phyloP scores from a whole-genome alignment of 805 yeast genomes.

The Ogataea pini region DNA sequence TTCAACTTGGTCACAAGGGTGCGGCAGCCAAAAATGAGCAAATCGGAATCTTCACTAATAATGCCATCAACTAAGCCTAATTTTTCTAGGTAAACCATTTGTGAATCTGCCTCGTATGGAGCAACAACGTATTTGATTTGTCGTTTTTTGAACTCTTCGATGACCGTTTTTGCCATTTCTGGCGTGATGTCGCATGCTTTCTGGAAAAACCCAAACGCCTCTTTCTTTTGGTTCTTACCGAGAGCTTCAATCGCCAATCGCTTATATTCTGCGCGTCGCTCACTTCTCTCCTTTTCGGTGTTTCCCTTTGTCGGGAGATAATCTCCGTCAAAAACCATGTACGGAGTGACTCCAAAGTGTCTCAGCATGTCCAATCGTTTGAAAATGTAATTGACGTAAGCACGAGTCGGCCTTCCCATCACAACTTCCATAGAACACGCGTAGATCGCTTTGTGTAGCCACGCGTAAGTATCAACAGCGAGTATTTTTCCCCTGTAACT shows the following conservation, averaged over 20 bases:
- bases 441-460: constrained; percentile 88
- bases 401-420: constrained; percentile 65
- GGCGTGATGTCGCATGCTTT: constrained; percentile 88
- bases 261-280: constrained; percentile 57
- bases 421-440: constrained; percentile 85
- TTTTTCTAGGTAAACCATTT: constrained; percentile 85
- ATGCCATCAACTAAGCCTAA: constrained; percentile 78
- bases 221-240: constrained; percentile 51
- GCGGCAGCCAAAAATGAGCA: constrained; percentile 83
- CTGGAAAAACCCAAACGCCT: constrained; percentile 68
- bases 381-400: constrained; percentile 68
- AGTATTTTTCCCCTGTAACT: constrained; percentile 70
- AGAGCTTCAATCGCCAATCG: constrained; percentile 54
- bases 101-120: constrained; percentile 98
- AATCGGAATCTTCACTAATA: constrained; percentile 91
- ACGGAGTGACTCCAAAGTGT: constrained; percentile 73
- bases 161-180: constrained; percentile 84
- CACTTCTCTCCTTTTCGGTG: constrained; percentile 67
- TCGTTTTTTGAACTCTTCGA: constrained; percentile 62
- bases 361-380: constrained; percentile 66
- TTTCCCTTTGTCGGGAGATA: constrained; percentile 73
- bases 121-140: constrained; percentile 81
- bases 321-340: constrained; percentile 93
- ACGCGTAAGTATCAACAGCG: constrained; percentile 95
- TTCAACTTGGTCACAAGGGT: constrained; percentile 78